Percentiles rank a stretch among this genome's conserved stretches.
phyloP scores from a whole-genome alignment of 805 yeast species.

The Kodamaea jinghongensis region DNA sequence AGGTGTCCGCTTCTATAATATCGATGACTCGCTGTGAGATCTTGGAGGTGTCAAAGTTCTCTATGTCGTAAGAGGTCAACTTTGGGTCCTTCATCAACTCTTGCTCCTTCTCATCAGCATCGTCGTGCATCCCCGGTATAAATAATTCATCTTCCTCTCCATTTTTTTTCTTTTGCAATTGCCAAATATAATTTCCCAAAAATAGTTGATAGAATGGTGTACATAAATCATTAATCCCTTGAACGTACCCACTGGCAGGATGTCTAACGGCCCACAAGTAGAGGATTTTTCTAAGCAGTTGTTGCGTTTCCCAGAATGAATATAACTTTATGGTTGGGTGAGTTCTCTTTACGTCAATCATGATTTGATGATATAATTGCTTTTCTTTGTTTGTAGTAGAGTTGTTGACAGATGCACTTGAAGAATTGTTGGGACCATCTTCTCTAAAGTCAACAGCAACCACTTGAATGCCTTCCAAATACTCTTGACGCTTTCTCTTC shows the following conservation, averaged over 20 bases:
- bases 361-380: conserved; percentile 91
- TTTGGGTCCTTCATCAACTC: conserved; percentile 25
- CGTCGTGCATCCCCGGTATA: conserved; percentile 37
- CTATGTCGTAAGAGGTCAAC: conserved; percentile 37
- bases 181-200: conserved; percentile 59
- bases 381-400: conserved; percentile 52
- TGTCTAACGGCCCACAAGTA: conserved; percentile 96
- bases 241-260: conserved; percentile 97
- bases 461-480: conserved; percentile 68
- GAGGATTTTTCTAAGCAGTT: conserved; percentile 73
- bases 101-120: conserved; percentile 23
- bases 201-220: conserved; percentile 93
- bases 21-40: conserved; percentile 60
- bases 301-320: conserved; percentile 65
- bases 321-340: conserved; percentile 81
- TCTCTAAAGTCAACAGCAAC: conserved; percentile 48
- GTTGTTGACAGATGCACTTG: conserved; percentile 15
- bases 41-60: conserved; percentile 57
- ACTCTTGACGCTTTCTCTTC: conserved; percentile 81
- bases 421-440: conserved; percentile 16
- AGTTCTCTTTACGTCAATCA: conserved; percentile 92
- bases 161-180: conserved; percentile 26
- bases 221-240: conserved; percentile 91
- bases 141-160: conserved; percentile 20
- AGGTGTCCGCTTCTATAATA: conserved; percentile 89